Conservation (phyloP, 768 basidiomycete species). For the Lentinula sp. region DNA sequence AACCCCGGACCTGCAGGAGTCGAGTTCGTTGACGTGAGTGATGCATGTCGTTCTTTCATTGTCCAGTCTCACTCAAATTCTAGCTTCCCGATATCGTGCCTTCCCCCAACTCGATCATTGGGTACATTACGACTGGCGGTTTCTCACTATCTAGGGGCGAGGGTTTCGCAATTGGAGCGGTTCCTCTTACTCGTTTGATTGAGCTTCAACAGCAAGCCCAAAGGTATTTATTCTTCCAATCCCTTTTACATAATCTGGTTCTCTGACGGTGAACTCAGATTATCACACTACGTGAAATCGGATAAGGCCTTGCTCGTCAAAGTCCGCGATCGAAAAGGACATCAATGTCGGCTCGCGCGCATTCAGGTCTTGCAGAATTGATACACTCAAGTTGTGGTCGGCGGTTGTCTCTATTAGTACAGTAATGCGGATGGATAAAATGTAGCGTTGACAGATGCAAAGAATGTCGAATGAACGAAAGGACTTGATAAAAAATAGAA, state of each 20-base stretch:
- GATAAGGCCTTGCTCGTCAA: constrained; percentile 41
- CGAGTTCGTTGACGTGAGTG: constrained; percentile 1
- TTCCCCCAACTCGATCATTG: constrained; percentile 48
- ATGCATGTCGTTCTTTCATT: background rate
- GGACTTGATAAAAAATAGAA: background rate
- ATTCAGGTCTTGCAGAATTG: constrained; percentile 3
- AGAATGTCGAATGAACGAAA: background rate
- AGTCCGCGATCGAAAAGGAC: constrained; percentile 55
- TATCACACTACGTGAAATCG: background rate
- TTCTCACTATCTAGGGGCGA: constrained; percentile 74
- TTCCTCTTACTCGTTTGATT: constrained; percentile 51
- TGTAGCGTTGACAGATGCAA: background rate
- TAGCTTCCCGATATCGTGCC: constrained; percentile 44
- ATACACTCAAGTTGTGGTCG: background rate
- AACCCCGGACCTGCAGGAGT: constrained; percentile 24
- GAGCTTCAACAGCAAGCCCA: constrained; percentile 43
- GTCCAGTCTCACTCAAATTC: background rate
- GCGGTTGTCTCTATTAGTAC: background rate
- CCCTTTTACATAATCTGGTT: constrained; percentile 8
- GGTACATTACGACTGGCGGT: constrained; percentile 81
- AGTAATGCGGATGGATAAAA: background rate
- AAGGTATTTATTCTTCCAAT: constrained; percentile 19
- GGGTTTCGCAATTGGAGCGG: constrained; percentile 72
- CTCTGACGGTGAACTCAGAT: background rate
- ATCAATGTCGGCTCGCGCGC: constrained; percentile 44